Conservation (phyloP, 129 eudicot genomes). For the Chrysanthemum lavandulifolium region DNA sequence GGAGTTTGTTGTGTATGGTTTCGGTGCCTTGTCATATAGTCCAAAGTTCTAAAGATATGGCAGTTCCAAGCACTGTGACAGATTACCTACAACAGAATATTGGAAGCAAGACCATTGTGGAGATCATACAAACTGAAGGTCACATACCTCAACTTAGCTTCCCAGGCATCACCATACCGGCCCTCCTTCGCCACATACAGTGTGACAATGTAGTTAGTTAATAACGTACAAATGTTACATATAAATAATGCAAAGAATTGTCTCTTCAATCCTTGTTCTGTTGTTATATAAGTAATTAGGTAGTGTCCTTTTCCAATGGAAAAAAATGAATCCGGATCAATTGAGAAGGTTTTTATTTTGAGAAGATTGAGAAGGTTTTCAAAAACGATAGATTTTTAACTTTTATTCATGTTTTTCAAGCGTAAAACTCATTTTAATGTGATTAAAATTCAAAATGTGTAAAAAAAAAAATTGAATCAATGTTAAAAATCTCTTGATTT, state of each 20-base stretch:
- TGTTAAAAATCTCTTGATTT: too few relatives aligned
- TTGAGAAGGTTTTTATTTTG: too few relatives aligned
- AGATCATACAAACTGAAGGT: constrained; percentile 38
- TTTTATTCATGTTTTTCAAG: too few relatives aligned
- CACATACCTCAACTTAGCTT: constrained; percentile 47
- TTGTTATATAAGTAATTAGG: background rate
- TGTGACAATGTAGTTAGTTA: background rate
- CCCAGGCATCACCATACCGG: constrained; percentile 14
- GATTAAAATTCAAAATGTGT: too few relatives aligned
- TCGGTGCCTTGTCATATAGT: constrained; percentile 33
- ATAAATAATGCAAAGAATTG: too few relatives aligned
- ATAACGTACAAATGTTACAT: background rate
- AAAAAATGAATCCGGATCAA: too few relatives aligned
- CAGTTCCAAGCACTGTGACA: constrained; percentile 39
- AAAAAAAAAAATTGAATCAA: too few relatives aligned
- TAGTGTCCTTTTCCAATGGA: too few relatives aligned
- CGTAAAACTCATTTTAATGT: too few relatives aligned
- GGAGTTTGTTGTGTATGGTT: constrained; percentile 36
- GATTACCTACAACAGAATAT: constrained; percentile 27
- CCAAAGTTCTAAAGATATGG: constrained; percentile 43
- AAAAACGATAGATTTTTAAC: too few relatives aligned
- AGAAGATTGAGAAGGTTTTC: too few relatives aligned
- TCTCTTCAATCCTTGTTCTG: background rate
- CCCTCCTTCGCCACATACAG: constrained; percentile 3
- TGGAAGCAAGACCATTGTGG: constrained; percentile 31